Evolutionary conservation across 2,329 filamentous ascomycete species (phyloP), one percentile per base, ranked within the genome.

Genomic region (Diaporthe citriasiana): DNA sequence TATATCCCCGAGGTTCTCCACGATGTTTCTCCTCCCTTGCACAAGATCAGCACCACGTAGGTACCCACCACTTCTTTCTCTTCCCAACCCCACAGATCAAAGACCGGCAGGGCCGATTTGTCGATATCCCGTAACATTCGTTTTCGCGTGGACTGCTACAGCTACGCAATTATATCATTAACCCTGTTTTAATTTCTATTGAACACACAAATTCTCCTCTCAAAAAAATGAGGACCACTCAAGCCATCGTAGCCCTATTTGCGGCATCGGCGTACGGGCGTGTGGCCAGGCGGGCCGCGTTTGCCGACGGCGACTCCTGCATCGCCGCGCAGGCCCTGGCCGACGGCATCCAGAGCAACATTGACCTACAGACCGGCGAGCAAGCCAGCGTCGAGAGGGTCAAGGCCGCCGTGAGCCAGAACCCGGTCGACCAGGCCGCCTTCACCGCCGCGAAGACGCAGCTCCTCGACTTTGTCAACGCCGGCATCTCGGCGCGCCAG

Each of bases 271-370:
- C 51, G 2, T 71, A 59, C 33, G 70, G 30, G 10, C 70, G 50
- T 17, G 42, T 63, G n/a, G 70, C 59, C 30, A 63, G 59, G 70
- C 70, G 70, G 4, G 70, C 70, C n/a, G 33, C 33, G 2, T 71
- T 71, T 17, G 50, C 56, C 33, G 59, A 71, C 70, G 70, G 56
- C 45, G 70, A 71, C 51, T 56, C 13, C 8, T 63, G 70, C 47
- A 71, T 71, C 47, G 70, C 70, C n/a, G 55, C 70, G 5, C 22
- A 65, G 45, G 70, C 70, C 27, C 70, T 71, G 9, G 70, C 70
- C n/a, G 42, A 63, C 45, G 45, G 70, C 56, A 71, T 71, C 30
- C 70, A 71, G 38, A 71, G 70, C 70, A 71, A 71, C 56, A 71
- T 71, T 30, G 70, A 71, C 70, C 42, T 71, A 3, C 70, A 71